Evolutionary conservation across 768 basidiomycete genomes (phyloP), one percentile per base, ranked within the genome.

Genomic region (Coprinopsis cinerea): DNA sequence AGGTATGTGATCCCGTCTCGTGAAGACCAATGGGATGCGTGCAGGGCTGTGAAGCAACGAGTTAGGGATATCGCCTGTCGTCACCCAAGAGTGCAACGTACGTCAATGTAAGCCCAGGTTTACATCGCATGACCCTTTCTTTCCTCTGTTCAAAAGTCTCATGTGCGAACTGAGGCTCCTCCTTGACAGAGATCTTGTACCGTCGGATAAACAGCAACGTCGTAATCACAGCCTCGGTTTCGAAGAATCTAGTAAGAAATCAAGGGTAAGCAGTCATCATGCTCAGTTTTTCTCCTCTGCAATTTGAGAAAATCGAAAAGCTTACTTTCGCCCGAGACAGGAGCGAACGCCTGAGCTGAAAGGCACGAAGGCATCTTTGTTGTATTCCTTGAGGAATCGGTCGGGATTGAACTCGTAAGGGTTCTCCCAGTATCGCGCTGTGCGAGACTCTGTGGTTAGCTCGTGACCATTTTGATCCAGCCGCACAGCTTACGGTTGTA

Each of bases 391-490:
- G 20, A 57, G 46, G 52, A 57, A 57, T 4, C 56, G 43, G 11
- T 53, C 51, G 2, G 56, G 56, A 26, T 61, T 68, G 61, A 79
- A 82, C 7, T 55, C 55, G 26, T 74, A 53, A 2, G 80, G 79
- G 37, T 80, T 69, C 42, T 74, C 61, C 79, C 80, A 82, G 57
- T 79, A 79, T 30, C 71, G 69, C 23, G 79, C 79, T 80, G n/a
- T n/a, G n/a, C n/a, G n/a, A n/a, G n/a, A n/a, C n/a, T n/a, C n/a
- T n/a, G n/a, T n/a, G n/a, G n/a, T n/a, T n/a, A n/a, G n/a, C n/a
- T n/a, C n/a, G n/a, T n/a, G n/a, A n/a, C n/a, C n/a, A n/a, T n/a
- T n/a, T n/a, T n/a, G n/a, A n/a, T n/a, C n/a, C n/a, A n/a, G n/a
- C n/a, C n/a, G n/a, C n/a, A n/a, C 24, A 52, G n/a, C 73, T 28